Base-by-base conservation (phyloP, 345 rosid species). In the Gossypium anomalum region DNA sequence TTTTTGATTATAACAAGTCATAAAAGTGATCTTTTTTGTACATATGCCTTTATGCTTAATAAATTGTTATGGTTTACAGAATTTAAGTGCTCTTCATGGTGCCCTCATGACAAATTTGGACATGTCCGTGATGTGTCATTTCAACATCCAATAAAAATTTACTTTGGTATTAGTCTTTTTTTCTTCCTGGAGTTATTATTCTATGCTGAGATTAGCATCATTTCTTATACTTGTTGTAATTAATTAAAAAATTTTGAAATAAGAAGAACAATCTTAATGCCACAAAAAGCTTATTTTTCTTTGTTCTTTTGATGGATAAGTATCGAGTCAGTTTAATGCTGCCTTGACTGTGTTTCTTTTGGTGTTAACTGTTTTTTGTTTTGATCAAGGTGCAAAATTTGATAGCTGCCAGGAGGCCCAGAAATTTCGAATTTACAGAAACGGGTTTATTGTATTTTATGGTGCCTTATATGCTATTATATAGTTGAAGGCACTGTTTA, bases 101-200 rank as follows among this genome's bases (percentile, higher is more conserved):
- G 75, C 70, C 82, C 85, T 52, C 87, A 91, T 82, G 89, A 90
- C 27, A 80, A 91, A 80, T 86, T 85, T 84, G 94, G 96, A 60
- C 89, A 89, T 80, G 78, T 83, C 11, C 99, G 99, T 79, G 84
- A 87, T 51, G 86, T 89, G 71, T 90, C 89, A 75, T 95, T 95
- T 88, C 93, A 87, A 68, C 99, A 95, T 88, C 99, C 99, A 15
- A 93, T 95, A 78, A 93, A 93, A 87, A 77, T 95, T 52, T 95
- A 93, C 82, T 87, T 95, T 84, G 99, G 99, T 95, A 89, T 72
- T 53, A 52, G 38, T 58, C 34, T 12, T 15, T 51, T 48, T 29
- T 78, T 69, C 38, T 38, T 55, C 58, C 58, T 2, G 6, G 45
- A 20, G 16, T 51, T 70, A 52, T 70, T 52, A 47, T 29, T 14